Evolutionary conservation across 306 rosid species (phyloP), one percentile per base, ranked within the genome.

Genomic region (Cicer arietinum): DNA sequence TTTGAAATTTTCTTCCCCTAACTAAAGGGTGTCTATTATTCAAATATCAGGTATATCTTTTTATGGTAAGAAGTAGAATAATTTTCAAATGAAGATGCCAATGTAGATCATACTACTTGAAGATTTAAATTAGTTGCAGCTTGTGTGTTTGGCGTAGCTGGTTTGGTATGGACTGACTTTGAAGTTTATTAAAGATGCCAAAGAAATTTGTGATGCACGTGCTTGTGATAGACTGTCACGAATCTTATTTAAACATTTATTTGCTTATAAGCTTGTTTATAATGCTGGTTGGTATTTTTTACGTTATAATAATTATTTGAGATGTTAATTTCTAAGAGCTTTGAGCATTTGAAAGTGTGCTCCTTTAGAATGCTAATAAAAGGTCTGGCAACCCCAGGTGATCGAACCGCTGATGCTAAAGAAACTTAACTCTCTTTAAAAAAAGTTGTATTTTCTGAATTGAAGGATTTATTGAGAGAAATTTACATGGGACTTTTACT

Each of bases 11-110:
- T 47, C 17, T 75, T 7, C 13, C 52, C 40, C 41, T 40, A 12
- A 44, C 41, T 71, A 46, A 40, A 47, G 5, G 47, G 37, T 16
- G 16, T 46, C 9, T 69, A 4, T 25, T 10, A 13, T 74, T 57
- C 45, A 8, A 40, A 70, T 81, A 39, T 44, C 88, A 85, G 88
- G 79, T 76, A 69, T 74, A 79, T 78, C 45, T 37, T 60, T 35
- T 60, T 60, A 10, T 81, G 68, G 80, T 79, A 61, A 71, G 59
- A 78, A 74, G 74, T 73, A 65, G 56, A 47, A 48, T 40, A 68
- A 48, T 65, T 79, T 35, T 71, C 64, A 52, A 7, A 0, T n/a
- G 78, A 50, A 69, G 76, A 67, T 46, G 45, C 75, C 77, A 41
- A 68, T 84, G 80, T 72, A 69, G 82, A 72, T 79, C 6, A 4